Base-by-base conservation (phyloP, 768 basidiomycete genomes). In the Xanthoconium purpureum region DNA sequence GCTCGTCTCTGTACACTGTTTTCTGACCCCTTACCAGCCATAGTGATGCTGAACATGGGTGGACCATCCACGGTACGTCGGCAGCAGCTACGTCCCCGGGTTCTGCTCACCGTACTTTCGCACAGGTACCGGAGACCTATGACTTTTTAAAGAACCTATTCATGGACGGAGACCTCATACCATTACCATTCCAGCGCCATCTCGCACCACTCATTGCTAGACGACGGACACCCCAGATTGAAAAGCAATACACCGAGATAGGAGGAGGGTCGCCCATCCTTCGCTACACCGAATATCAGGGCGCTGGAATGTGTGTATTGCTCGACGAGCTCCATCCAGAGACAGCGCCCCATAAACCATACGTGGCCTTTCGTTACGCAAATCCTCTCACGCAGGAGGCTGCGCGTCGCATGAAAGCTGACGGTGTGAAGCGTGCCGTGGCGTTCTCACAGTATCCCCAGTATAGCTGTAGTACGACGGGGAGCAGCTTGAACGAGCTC, bases 11-110 rank as follows among this genome's bases (percentile, higher is more conserved):
- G 17, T 48, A 28, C 55, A 53, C 8, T n/a, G 37, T n/a, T 37
- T 43, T 37, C 35, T 61, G 61, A 58, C 52, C 44, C 33, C 47
- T 80, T 46, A 2, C 18, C 52, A 84, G 96, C 90, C 37, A 82
- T 98, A 59, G 94, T 99, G 40, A 91, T 99, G 89, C 78, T 99
- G 76, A 99, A 98, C 73, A 99, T 99, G 97, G 97, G 97, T 43
- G 97, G 97, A 2, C 97, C 96, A 24, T 83, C 90, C 49, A 95
- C 93, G 55, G 93, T 94, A 66, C 64, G 84, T 75, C 37, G 36
- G 48, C 46, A n/a, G 30, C 38, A 48, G 28, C 44, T 24, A 14
- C 1, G 29, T 42, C 33, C 14, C 17, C 15, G 18, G 39, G 28
- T 7, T 40, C 5, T 17, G 50, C 48, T 59, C 52, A 58, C 50